Base-by-base conservation (phyloP, 179 eudicot species). In the Carnegiea gigantea region DNA sequence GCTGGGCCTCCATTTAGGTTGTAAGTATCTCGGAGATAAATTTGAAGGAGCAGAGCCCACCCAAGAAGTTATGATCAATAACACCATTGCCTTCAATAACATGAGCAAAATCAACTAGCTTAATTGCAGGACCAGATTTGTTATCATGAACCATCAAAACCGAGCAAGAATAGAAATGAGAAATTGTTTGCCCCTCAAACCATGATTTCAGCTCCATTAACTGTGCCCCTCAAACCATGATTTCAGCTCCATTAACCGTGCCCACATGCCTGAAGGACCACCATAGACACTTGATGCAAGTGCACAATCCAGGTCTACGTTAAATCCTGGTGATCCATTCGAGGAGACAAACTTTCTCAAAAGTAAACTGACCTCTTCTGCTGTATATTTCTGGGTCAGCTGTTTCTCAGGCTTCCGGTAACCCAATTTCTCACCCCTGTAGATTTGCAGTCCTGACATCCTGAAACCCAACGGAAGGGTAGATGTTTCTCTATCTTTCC, bases 1-100 rank as follows among this genome's bases (percentile, higher is more conserved):
- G 38, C 6, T 65, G 38, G 26, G 71, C 33, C 14, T 13, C 46
- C 85, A 70, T 38, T 62, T 6, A 57, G 18, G n/a, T 30, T 30
- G 73, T 10, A 57, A 84, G 78, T 12, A 90, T 86, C 28, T 92
- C 97, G 0, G 91, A 87, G 23, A 93, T 88, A 77, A 92, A 90
- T 85, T 93, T 93, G 80, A 95, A 92, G 73, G 95, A 93, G 85
- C 93, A 95, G 23, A 95, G 89, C 23, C 98, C 98, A 65, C 98
- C 98, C 82, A 95, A 88, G 83, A 93, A 93, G 86, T 95, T 95
- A 80, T 95, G 98, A 84, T 95, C 98, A 73, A 95, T 92, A 59
- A 90, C 86, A 43, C 98, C 98, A 44, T 81, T 68, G 6, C 95
- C 97, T n/a, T 92, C 95, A 70, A 82, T 49, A 78, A 89, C 97